Conservation (phyloP, 1,139 yeast genomes). For the Geotrichum citri-aurantii region DNA sequence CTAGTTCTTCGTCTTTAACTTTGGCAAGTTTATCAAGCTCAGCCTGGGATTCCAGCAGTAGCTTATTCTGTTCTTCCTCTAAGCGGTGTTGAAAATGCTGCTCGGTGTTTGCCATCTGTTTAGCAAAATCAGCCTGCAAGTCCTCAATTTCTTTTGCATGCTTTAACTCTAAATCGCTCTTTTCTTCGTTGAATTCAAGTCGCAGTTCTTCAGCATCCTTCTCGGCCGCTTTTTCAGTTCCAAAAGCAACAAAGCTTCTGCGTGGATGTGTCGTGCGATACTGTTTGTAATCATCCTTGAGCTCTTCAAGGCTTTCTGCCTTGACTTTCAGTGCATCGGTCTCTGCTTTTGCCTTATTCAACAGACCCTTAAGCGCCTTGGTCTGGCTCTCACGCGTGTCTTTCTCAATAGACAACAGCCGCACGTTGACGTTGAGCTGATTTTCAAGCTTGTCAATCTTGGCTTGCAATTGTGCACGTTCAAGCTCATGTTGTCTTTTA, state of each 20-base stretch:
- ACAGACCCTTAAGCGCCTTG: slow-evolving; percentile 10
- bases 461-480: background rate
- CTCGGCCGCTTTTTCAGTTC: background rate
- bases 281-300: slow-evolving; percentile 5
- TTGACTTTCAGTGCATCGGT: slow-evolving; percentile 3
- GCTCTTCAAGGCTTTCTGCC: background rate
- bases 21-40: slow-evolving; percentile 10
- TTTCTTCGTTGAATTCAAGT: slow-evolving; percentile 5
- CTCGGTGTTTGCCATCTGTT: slow-evolving; percentile 6
- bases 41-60: slow-evolving; percentile 6
- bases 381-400: slow-evolving; percentile 14
- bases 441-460: background rate
- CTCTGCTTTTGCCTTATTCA: slow-evolving; percentile 11
- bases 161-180: slow-evolving; percentile 7
- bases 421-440: slow-evolving; percentile 7
- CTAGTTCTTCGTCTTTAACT: slow-evolving; percentile 13
- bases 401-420: slow-evolving; percentile 8
- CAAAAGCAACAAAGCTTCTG: background rate
- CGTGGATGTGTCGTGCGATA: background rate
- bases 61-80: slow-evolving; percentile 11
- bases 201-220: background rate
- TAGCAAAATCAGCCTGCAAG: slow-evolving; percentile 7
- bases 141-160: slow-evolving; percentile 5
- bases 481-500: background rate
- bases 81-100: slow-evolving; percentile 5